Percentiles rank a stretch among this genome's conserved stretches.
These are phyloP conservation scores for Heliamphora exappendiculata DNA, from an alignment of 148 eudicot genomes.

Conservation along the genomic window DNA sequence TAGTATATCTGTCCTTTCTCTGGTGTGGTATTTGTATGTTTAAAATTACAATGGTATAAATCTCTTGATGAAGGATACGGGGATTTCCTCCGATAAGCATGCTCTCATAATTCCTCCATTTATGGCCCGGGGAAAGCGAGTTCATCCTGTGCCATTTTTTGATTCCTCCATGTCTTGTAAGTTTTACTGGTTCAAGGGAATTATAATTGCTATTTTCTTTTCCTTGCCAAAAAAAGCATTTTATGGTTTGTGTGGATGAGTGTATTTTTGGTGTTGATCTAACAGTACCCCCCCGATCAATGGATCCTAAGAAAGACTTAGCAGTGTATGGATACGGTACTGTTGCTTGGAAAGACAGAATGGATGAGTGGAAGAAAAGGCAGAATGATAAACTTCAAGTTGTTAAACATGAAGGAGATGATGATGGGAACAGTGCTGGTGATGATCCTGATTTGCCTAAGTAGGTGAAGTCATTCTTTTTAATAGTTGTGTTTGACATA, in stretches of 20 bases:
- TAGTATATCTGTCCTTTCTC: not conserved
- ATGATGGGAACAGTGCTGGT: slow-evolving; percentile 26
- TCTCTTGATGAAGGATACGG: slow-evolving; percentile 38
- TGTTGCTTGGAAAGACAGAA: slow-evolving; percentile 73
- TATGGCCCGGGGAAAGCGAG: slow-evolving; percentile 50
- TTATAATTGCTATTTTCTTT: not conserved
- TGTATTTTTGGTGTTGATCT: slow-evolving; percentile 5
- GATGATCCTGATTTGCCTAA: slow-evolving; percentile 68
- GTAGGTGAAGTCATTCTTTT: slow-evolving; percentile 25
- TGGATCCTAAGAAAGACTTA: slow-evolving; percentile 75
- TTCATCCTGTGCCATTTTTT: slow-evolving; percentile 46
- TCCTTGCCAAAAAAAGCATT: not conserved
- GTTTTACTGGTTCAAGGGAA: slow-evolving; percentile 1
- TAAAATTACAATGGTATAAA: not conserved
- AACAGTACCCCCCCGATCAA: slow-evolving; percentile 60
- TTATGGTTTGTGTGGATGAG: not conserved
- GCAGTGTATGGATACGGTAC: slow-evolving; percentile 73
- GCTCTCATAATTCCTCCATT: slow-evolving; percentile 68
- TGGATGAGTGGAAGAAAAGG: slow-evolving; percentile 73
- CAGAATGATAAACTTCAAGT: slow-evolving; percentile 60
- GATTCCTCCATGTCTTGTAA: slow-evolving; percentile 61
- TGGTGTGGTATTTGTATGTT: not conserved
- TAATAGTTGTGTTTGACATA: not conserved
- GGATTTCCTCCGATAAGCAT: slow-evolving; percentile 63
- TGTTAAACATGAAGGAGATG: slow-evolving; percentile 58